Evolutionary conservation across 1,139 yeast species (phyloP), one percentile per base, ranked within the genome.

Genomic region (Lodderomyces beijingensis): DNA sequence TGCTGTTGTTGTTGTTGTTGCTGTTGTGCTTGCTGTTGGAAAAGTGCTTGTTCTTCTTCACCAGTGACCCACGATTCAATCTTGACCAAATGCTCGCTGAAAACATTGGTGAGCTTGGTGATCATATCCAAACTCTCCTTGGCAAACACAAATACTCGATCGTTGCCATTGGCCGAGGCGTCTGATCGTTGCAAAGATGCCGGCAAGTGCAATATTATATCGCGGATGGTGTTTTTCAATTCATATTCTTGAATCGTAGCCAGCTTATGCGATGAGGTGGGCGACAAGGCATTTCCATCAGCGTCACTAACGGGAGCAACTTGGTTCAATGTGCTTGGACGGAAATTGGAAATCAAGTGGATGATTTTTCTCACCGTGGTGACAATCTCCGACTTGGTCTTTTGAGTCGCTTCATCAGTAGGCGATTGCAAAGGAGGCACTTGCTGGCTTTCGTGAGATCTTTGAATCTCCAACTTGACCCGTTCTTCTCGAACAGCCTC

Each of bases 71-170:
- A 89, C 21, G 67, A 62, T 52, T 89, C 96, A 1, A 96, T 96
- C 43, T 79, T 78, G 31, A 76, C 82, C 38, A 91, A 64, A 35
- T 89, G 88, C 26, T 83, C 89, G 51, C 83, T 89, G 42, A 93
- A 88, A 7, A 88, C 89, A 31, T 71, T 72, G 41, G 88, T 87
- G 21, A 91, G 79, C 40, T 83, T 83, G 28, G 82, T 71, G 29
- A 91, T 81, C 89, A 89, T 87, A 29, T 84, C 94, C 35, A 91
- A 64, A 0, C 95, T 80, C 56, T 91, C 98, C 44, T 83, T 83
- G 1, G 97, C 96, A 41, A 91, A 67, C 7, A 84, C 71, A 28
- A 91, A 61, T 1, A 87, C 84, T 44, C 79, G 74, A 28, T 84
- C 87, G 47, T 74, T 77, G 13, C 57, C 60, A 5, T 22, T 24